These are phyloP conservation scores for Papiliotrema nemorosa DNA, from an alignment of 1,284 basidiomycete species.

Conservation along the genomic window DNA sequence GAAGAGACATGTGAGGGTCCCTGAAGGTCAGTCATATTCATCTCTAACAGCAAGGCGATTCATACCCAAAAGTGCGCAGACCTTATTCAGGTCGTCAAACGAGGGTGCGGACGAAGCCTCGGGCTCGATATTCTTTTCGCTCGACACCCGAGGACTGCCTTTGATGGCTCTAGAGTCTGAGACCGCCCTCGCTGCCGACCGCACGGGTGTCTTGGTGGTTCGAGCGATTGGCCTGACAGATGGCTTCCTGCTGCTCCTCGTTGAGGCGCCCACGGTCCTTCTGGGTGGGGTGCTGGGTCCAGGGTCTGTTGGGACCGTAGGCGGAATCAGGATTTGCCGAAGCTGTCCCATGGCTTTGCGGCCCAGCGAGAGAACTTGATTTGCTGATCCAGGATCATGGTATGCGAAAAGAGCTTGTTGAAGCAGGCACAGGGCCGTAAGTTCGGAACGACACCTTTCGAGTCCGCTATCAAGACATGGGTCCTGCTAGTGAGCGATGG, in stretches of 20 bases:
- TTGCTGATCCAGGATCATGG: constrained; percentile 14
- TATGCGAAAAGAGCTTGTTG: not conserved
- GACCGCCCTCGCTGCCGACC: not conserved
- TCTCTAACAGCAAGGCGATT: too few relatives aligned
- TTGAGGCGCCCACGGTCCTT: not conserved
- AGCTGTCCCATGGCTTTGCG: constrained; percentile 20
- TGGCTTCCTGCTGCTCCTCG: not conserved
- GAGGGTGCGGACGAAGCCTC: too few relatives aligned
- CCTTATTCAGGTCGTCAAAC: not conserved
- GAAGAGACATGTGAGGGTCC: constrained; percentile 62
- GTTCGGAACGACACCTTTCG: not conserved
- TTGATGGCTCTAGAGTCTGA: not conserved
- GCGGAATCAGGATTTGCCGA: constrained; percentile 25
- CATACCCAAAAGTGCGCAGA: not conserved
- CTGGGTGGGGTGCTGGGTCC: not conserved
- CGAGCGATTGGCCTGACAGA: too few relatives aligned
- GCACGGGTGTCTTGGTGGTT: not conserved
- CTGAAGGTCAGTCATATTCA: constrained; percentile 47
- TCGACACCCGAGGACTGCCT: too few relatives aligned
- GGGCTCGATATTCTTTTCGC: not conserved
- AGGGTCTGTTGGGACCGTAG: too few relatives aligned
- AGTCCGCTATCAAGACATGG: not conserved
- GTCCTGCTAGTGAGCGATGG: not conserved
- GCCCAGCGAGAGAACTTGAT: constrained; percentile 11
- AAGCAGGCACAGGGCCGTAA: not conserved